Conservation (phyloP, 148 eudicot genomes). For the Nepenthes mirabilis region DNA sequence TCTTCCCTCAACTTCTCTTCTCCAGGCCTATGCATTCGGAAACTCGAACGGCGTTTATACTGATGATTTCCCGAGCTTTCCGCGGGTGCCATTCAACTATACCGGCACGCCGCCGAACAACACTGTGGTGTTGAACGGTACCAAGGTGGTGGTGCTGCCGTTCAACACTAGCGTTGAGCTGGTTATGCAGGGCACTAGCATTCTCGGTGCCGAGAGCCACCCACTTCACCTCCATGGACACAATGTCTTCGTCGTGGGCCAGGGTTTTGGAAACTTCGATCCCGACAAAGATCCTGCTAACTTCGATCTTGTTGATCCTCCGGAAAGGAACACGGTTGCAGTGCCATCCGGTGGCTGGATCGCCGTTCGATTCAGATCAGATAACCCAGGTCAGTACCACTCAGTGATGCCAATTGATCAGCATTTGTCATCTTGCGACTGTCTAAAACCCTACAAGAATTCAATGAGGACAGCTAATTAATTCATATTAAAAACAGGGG, state of each 20-base stretch:
- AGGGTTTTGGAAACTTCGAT: conserved; percentile 47
- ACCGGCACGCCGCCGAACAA: conserved; percentile 39
- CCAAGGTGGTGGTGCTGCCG: conserved; percentile 27
- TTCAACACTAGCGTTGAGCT: conserved; percentile 34
- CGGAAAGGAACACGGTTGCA: conserved; percentile 45
- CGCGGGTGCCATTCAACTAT: conserved; percentile 24
- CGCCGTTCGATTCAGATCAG: neutral
- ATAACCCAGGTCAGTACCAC: neutral
- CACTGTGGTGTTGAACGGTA: conserved; percentile 23
- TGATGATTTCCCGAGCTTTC: conserved; percentile 7
- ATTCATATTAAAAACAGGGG: conserved; percentile 17
- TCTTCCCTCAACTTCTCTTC: conserved; percentile 37
- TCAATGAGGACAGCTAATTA: neutral
- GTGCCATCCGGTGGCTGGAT: conserved; percentile 52
- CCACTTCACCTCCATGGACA: conserved; percentile 21
- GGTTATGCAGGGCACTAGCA: conserved; percentile 29
- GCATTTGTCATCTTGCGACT: neutral
- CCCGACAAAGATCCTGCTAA: conserved; percentile 30
- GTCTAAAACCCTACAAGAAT: too few relatives aligned
- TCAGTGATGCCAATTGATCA: neutral
- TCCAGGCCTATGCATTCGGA: conserved; percentile 8
- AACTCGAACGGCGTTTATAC: neutral
- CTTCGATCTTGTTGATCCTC: conserved; percentile 43
- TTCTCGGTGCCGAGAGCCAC: conserved; percentile 26
- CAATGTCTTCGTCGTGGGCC: conserved; percentile 46